A percentile compares a stretch with the other conserved stretches of the same genome.
phyloP scores from a whole-genome alignment of 2,329 filamentous ascomycete species.

The Lasiodiplodia sp. region DNA sequence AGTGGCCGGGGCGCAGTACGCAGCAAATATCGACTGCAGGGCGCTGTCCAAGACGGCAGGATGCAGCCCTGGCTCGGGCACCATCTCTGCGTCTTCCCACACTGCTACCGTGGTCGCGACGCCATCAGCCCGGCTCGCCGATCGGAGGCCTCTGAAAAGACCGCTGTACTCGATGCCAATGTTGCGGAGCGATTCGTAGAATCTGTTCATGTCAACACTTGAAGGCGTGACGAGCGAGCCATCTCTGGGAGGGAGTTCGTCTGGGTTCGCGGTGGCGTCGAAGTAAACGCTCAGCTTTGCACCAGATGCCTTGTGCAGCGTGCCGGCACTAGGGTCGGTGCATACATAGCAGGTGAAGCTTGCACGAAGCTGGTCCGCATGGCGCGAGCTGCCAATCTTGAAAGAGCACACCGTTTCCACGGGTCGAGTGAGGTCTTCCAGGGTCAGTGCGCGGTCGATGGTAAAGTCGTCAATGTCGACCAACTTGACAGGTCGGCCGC shows the following conservation, averaged over 20 bases:
- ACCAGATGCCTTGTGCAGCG: not conserved
- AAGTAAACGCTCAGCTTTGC: not conserved
- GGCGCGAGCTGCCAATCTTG: not conserved
- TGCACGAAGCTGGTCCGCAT: not conserved
- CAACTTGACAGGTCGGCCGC: slow-evolving; percentile 34
- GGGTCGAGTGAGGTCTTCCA: not conserved
- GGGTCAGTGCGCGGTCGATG: slow-evolving; percentile 1
- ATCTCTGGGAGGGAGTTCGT: not conserved
- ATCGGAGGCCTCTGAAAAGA: slow-evolving; percentile 21
- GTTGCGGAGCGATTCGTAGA: slow-evolving; percentile 35
- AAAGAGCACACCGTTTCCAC: not conserved
- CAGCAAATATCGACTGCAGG: slow-evolving; percentile 42
- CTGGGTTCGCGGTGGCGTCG: not conserved
- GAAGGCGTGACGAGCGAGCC: not conserved
- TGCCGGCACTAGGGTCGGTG: not conserved
- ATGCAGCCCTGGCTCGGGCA: slow-evolving; percentile 31
- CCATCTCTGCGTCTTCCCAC: not conserved
- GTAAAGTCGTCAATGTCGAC: slow-evolving; percentile 31
- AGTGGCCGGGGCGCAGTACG: slow-evolving; percentile 38
- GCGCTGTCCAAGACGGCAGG: slow-evolving; percentile 42
- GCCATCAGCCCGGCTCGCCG: slow-evolving; percentile 29
- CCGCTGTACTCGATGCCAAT: slow-evolving; percentile 37
- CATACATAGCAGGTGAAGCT: not conserved
- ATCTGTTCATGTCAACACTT: slow-evolving; percentile 25
- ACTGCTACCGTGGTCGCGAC: slow-evolving; percentile 19